Evolutionary conservation across 2,329 filamentous ascomycete species (phyloP), one percentile per base, ranked within the genome.

Genomic region (Thelonectria discophora): DNA sequence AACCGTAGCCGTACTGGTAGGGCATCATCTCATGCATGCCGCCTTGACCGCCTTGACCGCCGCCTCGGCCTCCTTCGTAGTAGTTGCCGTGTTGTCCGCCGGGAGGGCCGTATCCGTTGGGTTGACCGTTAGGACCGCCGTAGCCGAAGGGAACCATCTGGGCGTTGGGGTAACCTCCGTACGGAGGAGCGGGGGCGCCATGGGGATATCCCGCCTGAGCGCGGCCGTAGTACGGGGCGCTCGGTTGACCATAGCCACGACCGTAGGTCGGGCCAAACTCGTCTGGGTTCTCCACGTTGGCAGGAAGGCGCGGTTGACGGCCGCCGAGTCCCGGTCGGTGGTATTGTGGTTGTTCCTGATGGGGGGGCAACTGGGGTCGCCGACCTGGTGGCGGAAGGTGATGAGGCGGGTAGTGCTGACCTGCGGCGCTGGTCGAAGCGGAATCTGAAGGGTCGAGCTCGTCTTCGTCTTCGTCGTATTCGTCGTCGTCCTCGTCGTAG

Each of bases 231-330:
- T 71, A 74, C 51, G 65, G 39, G 32, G 15, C 20, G n/a, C 57
- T 42, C 11, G 64, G 39, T 65, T 62, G 18, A 46, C 32, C 47
- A 54, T 59, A 78, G 39, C 65, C 69, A 27, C 72, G 75, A 77
- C 79, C 82, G 80, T 77, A 80, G 39, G 47, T 52, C 53, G 62
- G 75, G 64, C 79, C 76, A 73, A 84, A 89, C n/a, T 91, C 87
- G 21, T 91, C 87, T 18, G 81, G 82, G 37, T 84, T 84, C 74
- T 90, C 89, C 80, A 85, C 82, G 74, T 84, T 90, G 80, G 86
- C 85, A 57, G 86, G 80, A 66, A 83, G 45, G 17, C 45, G 60
- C 63, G 66, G 68, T 60, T 60, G 58, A 51, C 64, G 51, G 20
- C 55, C 65, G 42, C 68, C 56, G 62, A 63, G 65, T 60, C 60